These are phyloP conservation scores for Ganoderma meredithae DNA, from an alignment of 1,284 basidiomycete genomes.

Conservation along the genomic window DNA sequence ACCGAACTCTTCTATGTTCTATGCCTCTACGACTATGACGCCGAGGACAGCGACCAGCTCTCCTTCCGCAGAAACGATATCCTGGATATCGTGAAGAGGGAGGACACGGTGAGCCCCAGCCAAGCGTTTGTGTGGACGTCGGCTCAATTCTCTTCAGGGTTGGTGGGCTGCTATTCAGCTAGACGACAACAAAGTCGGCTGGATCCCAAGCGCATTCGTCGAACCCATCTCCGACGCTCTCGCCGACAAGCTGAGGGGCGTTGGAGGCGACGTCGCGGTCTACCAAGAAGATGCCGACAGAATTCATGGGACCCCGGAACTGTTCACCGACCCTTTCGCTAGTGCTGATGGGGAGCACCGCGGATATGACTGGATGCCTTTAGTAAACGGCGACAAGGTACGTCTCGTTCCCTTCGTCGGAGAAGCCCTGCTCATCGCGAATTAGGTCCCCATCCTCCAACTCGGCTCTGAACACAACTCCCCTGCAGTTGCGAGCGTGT, in stretches of 20 bases:
- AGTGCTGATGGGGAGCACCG: conserved; percentile 29
- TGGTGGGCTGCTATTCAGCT: conserved; percentile 82
- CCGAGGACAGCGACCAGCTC: conserved; percentile 66
- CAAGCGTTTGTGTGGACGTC: background rate
- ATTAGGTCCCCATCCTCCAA: conserved; percentile 30
- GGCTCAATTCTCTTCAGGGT: conserved; percentile 45
- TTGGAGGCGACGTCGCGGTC: conserved; percentile 49
- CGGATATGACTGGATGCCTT: conserved; percentile 36
- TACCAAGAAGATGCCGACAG: conserved; percentile 48
- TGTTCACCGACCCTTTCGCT: conserved; percentile 25
- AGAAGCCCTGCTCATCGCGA: background rate
- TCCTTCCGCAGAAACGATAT: conserved; percentile 71
- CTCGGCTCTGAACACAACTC: conserved; percentile 19
- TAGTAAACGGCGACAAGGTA: conserved; percentile 32
- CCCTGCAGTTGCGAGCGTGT: conserved; percentile 13
- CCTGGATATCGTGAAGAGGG: conserved; percentile 68
- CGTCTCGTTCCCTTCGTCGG: background rate
- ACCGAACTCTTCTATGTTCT: conserved; percentile 53
- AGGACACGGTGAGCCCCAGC: conserved; percentile 52
- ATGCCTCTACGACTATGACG: conserved; percentile 71
- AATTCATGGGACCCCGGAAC: conserved; percentile 21
- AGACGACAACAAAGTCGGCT: conserved; percentile 62
- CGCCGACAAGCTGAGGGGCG: conserved; percentile 45
- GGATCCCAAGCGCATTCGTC: conserved; percentile 63
- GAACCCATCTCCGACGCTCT: conserved; percentile 41